phyloP scores from a whole-genome alignment of 768 basidiomycete species.

The Cystobasidium ongulense region DNA sequence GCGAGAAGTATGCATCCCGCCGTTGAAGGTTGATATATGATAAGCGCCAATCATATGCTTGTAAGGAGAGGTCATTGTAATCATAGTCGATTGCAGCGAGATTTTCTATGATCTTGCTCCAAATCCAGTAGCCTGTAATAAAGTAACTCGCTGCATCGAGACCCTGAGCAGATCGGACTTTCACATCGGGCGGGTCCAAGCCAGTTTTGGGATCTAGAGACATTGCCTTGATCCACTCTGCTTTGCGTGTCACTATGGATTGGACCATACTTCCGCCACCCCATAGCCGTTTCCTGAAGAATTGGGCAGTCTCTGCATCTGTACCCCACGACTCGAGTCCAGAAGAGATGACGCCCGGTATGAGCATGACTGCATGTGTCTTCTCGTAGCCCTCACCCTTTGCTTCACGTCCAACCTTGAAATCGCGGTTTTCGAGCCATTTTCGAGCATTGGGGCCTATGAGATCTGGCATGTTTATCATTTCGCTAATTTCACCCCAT shows the following conservation, averaged over 20 bases:
- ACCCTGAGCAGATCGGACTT: slow-evolving; percentile 84
- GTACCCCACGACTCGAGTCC: slow-evolving; percentile 93
- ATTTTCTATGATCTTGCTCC: slow-evolving; percentile 76
- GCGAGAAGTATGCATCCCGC: slow-evolving; percentile 80
- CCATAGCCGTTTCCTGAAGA: slow-evolving; percentile 78
- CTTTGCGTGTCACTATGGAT: slow-evolving; percentile 71
- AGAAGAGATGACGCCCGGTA: slow-evolving; percentile 39
- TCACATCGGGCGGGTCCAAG: slow-evolving; percentile 73
- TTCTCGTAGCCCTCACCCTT: slow-evolving; percentile 33
- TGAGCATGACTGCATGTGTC: slow-evolving; percentile 40
- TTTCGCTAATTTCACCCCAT: slow-evolving; percentile 8
- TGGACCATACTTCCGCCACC: slow-evolving; percentile 50
- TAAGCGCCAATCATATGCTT: slow-evolving; percentile 83
- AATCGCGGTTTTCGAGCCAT: slow-evolving; percentile 33
- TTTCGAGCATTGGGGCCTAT: slow-evolving; percentile 19
- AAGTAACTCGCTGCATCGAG: slow-evolving; percentile 37
- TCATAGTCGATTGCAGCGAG: slow-evolving; percentile 88
- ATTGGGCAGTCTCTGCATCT: slow-evolving; percentile 67
- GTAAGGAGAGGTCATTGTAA: slow-evolving; percentile 64
- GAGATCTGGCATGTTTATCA: slow-evolving; percentile 30
- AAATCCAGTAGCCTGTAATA: slow-evolving; percentile 89
- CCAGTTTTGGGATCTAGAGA: slow-evolving; percentile 86
- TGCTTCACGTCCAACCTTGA: slow-evolving; percentile 38
- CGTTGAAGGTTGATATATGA: slow-evolving; percentile 85
- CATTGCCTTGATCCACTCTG: slow-evolving; percentile 82